A percentile compares a stretch with the other conserved stretches of the same genome.
Evolutionary conservation across 2,329 filamentous ascomycete genomes (phyloP).

Genomic region (Colletotrichum graminicola): DNA sequence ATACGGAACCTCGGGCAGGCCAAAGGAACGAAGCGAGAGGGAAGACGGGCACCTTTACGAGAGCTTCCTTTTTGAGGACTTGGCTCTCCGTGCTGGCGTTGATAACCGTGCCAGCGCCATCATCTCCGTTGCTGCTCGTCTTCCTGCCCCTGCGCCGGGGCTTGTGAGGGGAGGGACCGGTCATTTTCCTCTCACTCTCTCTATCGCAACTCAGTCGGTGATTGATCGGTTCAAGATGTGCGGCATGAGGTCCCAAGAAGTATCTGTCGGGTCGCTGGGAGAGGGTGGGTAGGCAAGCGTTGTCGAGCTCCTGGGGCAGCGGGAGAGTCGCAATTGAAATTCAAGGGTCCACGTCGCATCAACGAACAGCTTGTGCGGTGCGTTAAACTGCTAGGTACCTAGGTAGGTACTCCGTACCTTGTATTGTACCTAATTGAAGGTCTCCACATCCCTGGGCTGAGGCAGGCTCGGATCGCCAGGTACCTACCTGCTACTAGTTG

Average conservation of each 20-base stretch:
- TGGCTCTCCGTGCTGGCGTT: conserved; percentile 21
- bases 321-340: conserved; percentile 17
- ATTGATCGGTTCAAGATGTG: conserved; percentile 11
- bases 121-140: conserved; percentile 48
- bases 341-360: conserved; percentile 41
- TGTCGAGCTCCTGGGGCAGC: conserved; percentile 23
- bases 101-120: conserved; percentile 12
- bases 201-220: conserved; percentile 47
- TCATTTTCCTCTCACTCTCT: conserved; percentile 53
- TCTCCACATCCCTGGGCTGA: conserved; percentile 36
- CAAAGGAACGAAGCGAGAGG: conserved; percentile 95
- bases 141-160: conserved; percentile 70
- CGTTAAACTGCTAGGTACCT: neutral
- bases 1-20: conserved; percentile 85
- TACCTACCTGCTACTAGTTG: conserved; percentile 21
- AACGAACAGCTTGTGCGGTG: conserved; percentile 12
- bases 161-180: conserved; percentile 68
- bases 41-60: conserved; percentile 77
- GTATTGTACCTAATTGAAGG: conserved; percentile 8
- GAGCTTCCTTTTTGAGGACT: conserved; percentile 55
- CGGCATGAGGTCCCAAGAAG: conserved; percentile 23
- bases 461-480: conserved; percentile 19
- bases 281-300: conserved; percentile 3
- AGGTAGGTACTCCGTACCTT: neutral
- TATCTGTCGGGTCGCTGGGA: conserved; percentile 10